Percentiles rank a stretch among this genome's conserved stretches.
phyloP scores from a whole-genome alignment of 1,284 basidiomycete genomes.

The Pseudozyma sp. region DNA sequence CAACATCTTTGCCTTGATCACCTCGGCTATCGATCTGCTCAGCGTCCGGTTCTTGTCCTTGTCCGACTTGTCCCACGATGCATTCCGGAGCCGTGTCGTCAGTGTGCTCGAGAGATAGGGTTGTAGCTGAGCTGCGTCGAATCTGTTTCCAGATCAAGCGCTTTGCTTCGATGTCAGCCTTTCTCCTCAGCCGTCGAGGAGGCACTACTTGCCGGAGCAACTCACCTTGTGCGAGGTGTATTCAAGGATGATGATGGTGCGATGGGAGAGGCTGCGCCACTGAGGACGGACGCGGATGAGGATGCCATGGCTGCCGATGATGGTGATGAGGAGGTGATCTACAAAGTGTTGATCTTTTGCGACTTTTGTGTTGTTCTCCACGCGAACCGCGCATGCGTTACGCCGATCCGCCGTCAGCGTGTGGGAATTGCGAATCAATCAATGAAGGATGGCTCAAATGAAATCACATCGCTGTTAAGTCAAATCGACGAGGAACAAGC shows the following conservation, averaged over 20 bases:
- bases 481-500: background rate
- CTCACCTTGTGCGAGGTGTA: constrained; percentile 29
- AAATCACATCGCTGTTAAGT: too few species aligned
- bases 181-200: too few species aligned
- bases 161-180: too few species aligned
- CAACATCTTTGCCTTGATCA: constrained; percentile 52
- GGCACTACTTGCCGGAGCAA: background rate
- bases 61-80: constrained; percentile 49
- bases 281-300: constrained; percentile 8
- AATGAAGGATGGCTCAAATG: background rate
- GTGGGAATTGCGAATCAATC: background rate
- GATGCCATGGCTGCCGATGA: constrained; percentile 5
- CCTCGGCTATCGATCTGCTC: constrained; percentile 46
- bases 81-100: constrained; percentile 17
- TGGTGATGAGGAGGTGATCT: constrained; percentile 4
- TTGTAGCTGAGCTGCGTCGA: constrained; percentile 38
- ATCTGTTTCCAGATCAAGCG: constrained; percentile 17
- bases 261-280: constrained; percentile 20
- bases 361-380: constrained; percentile 20
- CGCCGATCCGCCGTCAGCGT: background rate
- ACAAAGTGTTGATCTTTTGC: background rate
- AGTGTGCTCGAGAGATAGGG: constrained; percentile 31
- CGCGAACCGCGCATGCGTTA: background rate
- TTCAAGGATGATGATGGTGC: constrained; percentile 8
- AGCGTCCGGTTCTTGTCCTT: constrained; percentile 45